A percentile compares a stretch with the other conserved stretches of the same genome.
phyloP scores from a whole-genome alignment of 2,329 filamentous ascomycete genomes.

The Karstenula rhodostoma region DNA sequence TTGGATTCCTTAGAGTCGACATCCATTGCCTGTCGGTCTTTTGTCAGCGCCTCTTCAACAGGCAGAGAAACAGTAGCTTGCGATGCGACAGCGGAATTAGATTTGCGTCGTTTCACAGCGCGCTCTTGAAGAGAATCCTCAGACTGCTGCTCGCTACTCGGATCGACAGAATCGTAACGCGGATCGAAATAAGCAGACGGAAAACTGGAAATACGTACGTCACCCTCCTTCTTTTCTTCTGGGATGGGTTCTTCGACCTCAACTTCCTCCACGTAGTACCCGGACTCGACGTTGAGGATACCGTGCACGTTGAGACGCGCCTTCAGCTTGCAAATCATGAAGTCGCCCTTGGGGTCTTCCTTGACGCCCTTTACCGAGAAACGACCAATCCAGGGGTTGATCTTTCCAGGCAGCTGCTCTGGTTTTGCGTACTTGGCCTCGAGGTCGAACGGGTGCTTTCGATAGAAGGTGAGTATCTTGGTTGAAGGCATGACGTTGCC shows the following conservation, averaged over 20 bases:
- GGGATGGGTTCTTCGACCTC: conserved; percentile 94
- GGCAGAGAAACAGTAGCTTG: conserved; percentile 36
- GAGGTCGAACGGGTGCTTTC: conserved; percentile 95
- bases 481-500: conserved; percentile 97
- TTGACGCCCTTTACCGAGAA: conserved; percentile 99
- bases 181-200: conserved; percentile 21
- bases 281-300: conserved; percentile 93
- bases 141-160: conserved; percentile 29
- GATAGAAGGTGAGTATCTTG: conserved; percentile 99
- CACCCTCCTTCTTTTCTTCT: conserved; percentile 69
- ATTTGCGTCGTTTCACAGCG: conserved; percentile 45
- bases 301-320: conserved; percentile 96
- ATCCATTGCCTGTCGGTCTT: conserved; percentile 47
- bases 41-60: conserved; percentile 38
- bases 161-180: conserved; percentile 29
- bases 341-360: conserved; percentile 90
- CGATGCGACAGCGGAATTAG: conserved; percentile 32
- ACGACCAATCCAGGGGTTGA: conserved; percentile 92
- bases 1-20: conserved; percentile 49
- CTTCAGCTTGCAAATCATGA: conserved; percentile 99
- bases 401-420: conserved; percentile 85
- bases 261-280: conserved; percentile 97
- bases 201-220: conserved; percentile 66
- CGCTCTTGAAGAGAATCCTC: conserved; percentile 28
- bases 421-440: conserved; percentile 93